Conservation (phyloP, 2,329 filamentous ascomycete genomes). For the Rachicladosporium sp. region DNA sequence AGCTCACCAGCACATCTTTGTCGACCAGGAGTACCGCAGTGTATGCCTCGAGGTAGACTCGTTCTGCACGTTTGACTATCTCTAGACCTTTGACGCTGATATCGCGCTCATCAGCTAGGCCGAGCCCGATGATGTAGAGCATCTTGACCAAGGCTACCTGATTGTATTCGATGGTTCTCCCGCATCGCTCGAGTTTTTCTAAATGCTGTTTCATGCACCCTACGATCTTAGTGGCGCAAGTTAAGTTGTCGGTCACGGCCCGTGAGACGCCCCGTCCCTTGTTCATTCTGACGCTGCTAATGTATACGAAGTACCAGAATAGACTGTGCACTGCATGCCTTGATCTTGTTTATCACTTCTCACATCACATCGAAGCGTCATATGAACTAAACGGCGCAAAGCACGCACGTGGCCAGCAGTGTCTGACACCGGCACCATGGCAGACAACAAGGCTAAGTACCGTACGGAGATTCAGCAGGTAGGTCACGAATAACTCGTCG, state of each 20-base stretch:
- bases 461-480: conserved; percentile 97
- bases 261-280: too few species aligned
- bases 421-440: conserved; percentile 38
- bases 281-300: too few species aligned
- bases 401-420: neutral
- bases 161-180: neutral
- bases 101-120: conserved; percentile 91
- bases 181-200: too few species aligned
- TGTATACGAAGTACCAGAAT: too few species aligned
- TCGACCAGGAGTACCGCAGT: conserved; percentile 91
- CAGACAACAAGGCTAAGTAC: conserved; percentile 73
- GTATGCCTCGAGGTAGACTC: conserved; percentile 95
- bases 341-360: too few species aligned
- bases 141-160: conserved; percentile 39
- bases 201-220: too few species aligned
- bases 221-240: too few species aligned
- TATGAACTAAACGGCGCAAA: neutral
- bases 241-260: too few species aligned
- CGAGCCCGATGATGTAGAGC: conserved; percentile 89
- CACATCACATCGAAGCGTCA: neutral
- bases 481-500: conserved; percentile 24
- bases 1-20: conserved; percentile 52
- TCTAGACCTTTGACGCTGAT: conserved; percentile 93
- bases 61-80: conserved; percentile 72
- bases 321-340: too few species aligned